Evolutionary conservation across 2,329 filamentous ascomycete genomes (phyloP).

Genomic region (Pseudogymnoascus sp.): DNA sequence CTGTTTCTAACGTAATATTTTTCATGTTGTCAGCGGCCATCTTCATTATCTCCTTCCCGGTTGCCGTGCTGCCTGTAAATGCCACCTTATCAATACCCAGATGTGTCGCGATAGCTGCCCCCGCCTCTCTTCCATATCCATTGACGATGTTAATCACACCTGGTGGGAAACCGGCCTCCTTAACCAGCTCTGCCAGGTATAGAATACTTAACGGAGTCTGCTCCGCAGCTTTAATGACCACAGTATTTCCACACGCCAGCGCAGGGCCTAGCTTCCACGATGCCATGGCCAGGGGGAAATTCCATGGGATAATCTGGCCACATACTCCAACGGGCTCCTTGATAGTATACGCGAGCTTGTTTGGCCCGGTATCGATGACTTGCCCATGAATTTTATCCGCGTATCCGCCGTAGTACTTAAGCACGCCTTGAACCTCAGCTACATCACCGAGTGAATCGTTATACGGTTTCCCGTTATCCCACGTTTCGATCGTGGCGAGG

Average conservation of each 20-base stretch:
- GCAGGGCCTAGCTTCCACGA: slow-evolving; percentile 59
- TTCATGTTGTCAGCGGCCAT: slow-evolving; percentile 53
- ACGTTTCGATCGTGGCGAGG: slow-evolving; percentile 73
- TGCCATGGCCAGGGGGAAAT: slow-evolving; percentile 60
- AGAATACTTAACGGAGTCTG: slow-evolving; percentile 52
- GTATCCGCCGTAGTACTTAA: slow-evolving; percentile 77
- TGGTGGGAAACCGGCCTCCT: slow-evolving; percentile 57
- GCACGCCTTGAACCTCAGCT: slow-evolving; percentile 53
- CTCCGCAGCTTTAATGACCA: slow-evolving; percentile 54
- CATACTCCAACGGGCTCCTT: slow-evolving; percentile 61
- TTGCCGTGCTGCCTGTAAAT: slow-evolving; percentile 55
- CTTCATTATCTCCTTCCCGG: slow-evolving; percentile 56
- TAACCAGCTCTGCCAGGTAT: slow-evolving; percentile 43
- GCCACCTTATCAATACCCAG: slow-evolving; percentile 60
- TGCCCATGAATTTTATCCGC: slow-evolving; percentile 65
- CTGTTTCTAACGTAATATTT: slow-evolving; percentile 56
- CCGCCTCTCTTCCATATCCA: slow-evolving; percentile 58
- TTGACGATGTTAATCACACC: slow-evolving; percentile 57
- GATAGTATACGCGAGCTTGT: slow-evolving; percentile 59
- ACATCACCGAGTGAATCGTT: slow-evolving; percentile 70
- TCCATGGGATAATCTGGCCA: slow-evolving; percentile 67
- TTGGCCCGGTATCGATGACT: slow-evolving; percentile 55
- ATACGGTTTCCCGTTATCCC: slow-evolving; percentile 83
- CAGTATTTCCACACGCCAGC: slow-evolving; percentile 49
- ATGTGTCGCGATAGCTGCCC: slow-evolving; percentile 54